Percentiles rank a stretch among this genome's conserved stretches.
phyloP scores from a whole-genome alignment of 441 rosid genomes.

The Populus hybrid region DNA sequence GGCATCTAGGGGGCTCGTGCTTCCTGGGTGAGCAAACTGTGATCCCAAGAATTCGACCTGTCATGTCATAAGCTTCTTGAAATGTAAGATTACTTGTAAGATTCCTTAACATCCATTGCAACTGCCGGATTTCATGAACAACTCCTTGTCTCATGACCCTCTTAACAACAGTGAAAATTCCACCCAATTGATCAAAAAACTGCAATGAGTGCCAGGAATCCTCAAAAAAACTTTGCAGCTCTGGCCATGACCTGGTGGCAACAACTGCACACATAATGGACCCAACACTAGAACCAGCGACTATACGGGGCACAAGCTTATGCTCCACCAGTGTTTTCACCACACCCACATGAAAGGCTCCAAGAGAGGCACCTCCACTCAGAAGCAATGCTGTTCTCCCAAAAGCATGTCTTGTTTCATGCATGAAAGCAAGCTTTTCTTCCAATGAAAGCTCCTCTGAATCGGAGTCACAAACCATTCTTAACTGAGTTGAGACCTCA shows the following conservation, averaged over 20 bases:
- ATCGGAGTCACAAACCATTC: conserved; percentile 79
- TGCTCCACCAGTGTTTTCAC: conserved; percentile 83
- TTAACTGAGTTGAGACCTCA: conserved; percentile 83
- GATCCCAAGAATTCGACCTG: conserved; percentile 86
- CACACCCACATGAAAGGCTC: conserved; percentile 87
- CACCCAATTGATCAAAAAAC: conserved; percentile 91
- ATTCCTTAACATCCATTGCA: conserved; percentile 82
- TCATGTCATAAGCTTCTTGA: conserved; percentile 95
- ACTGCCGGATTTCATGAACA: conserved; percentile 79
- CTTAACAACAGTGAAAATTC: conserved; percentile 72
- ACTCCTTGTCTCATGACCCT: conserved; percentile 86
- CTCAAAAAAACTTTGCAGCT: conserved; percentile 86
- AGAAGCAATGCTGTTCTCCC: conserved; percentile 95
- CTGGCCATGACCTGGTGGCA: conserved; percentile 94
- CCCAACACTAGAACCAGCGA: conserved; percentile 95
- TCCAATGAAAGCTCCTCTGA: conserved; percentile 83
- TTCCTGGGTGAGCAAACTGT: conserved; percentile 97
- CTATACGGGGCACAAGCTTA: conserved; percentile 80
- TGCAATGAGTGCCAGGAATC: conserved; percentile 70
- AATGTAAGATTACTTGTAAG: conserved; percentile 91
- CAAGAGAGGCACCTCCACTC: conserved; percentile 97
- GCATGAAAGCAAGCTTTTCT: conserved; percentile 91
- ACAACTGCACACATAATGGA: conserved; percentile 79
- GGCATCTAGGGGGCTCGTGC: conserved; percentile 97
- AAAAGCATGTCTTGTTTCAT: conserved; percentile 91